Conservation (phyloP, 345 rosid genomes). For the Mercurialis annua region DNA sequence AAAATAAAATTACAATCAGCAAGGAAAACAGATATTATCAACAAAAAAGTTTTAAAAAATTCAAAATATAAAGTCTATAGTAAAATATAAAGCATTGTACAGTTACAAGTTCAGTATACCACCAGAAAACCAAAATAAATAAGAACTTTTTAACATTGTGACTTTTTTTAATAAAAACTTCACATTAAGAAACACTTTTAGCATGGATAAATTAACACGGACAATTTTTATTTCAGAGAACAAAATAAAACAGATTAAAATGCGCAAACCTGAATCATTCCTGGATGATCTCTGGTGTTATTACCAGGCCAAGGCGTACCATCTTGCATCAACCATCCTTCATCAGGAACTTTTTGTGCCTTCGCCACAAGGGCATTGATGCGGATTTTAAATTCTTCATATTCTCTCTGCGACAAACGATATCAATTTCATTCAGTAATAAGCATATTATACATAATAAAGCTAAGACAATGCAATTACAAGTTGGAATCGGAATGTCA, state of each 20-base stretch:
- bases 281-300: conserved; percentile 60
- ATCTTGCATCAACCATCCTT: conserved; percentile 74
- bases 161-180: background rate
- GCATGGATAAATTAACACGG: background rate
- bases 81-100: background rate
- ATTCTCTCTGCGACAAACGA: conserved; percentile 46
- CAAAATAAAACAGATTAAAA: background rate
- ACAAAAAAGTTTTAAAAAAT: background rate
- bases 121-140: background rate
- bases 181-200: background rate
- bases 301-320: conserved; percentile 82
- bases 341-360: conserved; percentile 60
- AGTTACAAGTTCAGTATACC: background rate
- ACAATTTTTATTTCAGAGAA: background rate
- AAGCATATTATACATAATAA: background rate
- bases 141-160: no score
- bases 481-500: background rate
- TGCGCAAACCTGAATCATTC: conserved; percentile 59
- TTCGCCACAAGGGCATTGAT: conserved; percentile 58
- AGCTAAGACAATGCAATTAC: background rate
- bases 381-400: conserved; percentile 65
- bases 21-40: background rate
- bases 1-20: background rate
- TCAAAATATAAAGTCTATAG: background rate
- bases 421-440: background rate